Evolutionary conservation across 2,329 filamentous ascomycete genomes (phyloP).

Genomic region (Microcyclosporella mali): DNA sequence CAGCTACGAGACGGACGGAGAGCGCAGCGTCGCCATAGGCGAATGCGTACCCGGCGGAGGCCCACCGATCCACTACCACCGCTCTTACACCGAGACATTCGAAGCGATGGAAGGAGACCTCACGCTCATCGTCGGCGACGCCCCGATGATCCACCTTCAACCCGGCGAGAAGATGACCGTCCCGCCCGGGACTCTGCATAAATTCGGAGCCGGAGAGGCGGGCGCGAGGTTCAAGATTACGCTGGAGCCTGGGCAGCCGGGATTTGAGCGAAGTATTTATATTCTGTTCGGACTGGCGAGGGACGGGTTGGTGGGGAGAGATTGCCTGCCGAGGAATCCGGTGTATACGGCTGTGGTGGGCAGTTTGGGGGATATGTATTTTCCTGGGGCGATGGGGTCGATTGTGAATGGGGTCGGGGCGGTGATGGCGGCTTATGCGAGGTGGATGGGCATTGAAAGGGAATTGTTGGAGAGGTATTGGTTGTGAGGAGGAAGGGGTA

Average conservation of each 20-base stretch:
- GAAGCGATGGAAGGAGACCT: constrained; percentile 1
- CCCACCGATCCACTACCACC: constrained; percentile 3
- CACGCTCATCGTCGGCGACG: background rate
- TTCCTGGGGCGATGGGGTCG: constrained; percentile 1
- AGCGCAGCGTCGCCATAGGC: background rate
- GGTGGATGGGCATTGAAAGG: constrained; percentile 4
- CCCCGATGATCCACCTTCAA: background rate
- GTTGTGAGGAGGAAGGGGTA: background rate
- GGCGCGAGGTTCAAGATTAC: constrained; percentile 2
- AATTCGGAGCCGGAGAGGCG: background rate
- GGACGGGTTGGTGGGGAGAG: constrained; percentile 1
- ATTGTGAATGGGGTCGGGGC: constrained; percentile 2
- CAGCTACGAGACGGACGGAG: constrained; percentile 4
- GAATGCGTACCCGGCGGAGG: constrained; percentile 1
- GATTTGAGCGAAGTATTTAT: constrained; percentile 6
- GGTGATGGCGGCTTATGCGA: constrained; percentile 1
- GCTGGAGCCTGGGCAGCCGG: background rate
- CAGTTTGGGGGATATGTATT: constrained; percentile 3
- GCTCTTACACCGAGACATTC: background rate
- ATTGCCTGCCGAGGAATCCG: constrained; percentile 4
- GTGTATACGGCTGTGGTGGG: constrained; percentile 3
- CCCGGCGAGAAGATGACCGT: background rate
- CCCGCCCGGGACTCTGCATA: background rate
- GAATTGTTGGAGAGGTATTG: constrained; percentile 4
- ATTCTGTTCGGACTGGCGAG: constrained; percentile 5